A percentile compares a stretch with the other conserved stretches of the same genome.
These are phyloP conservation scores for Fraxinus xanthoxyloides DNA, from an alignment of 305 asterid species.

Conservation along the genomic window DNA sequence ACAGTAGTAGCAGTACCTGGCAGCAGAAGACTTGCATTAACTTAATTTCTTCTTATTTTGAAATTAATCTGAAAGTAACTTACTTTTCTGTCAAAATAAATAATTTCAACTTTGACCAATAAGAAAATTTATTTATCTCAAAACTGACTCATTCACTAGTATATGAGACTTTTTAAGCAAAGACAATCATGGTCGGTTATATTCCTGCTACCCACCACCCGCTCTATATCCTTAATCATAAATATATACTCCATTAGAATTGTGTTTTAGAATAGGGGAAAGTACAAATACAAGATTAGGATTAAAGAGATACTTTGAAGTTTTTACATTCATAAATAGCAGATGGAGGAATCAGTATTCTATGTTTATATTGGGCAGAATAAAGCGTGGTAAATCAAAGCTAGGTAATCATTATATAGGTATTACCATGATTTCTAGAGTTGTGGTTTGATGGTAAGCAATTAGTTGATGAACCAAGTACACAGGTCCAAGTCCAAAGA, in stretches of 20 bases:
- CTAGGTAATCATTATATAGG: neutral
- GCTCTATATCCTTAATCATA: neutral
- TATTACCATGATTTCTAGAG: neutral
- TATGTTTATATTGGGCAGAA: neutral
- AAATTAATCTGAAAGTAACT: neutral
- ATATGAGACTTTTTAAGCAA: neutral
- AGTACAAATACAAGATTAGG: neutral
- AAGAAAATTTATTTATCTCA: neutral
- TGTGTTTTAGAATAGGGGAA: neutral
- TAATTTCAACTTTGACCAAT: neutral
- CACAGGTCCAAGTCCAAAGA: neutral
- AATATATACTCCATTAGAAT: neutral
- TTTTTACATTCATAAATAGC: neutral
- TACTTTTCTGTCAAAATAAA: neutral
- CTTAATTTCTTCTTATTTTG: neutral
- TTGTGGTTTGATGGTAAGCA: neutral
- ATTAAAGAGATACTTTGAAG: neutral
- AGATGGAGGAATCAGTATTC: neutral
- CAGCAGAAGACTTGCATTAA: constrained; percentile 10
- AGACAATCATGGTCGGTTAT: neutral
- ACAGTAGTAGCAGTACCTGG: constrained; percentile 88
- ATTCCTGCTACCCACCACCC: neutral
- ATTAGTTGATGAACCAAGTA: neutral
- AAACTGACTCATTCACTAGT: neutral
- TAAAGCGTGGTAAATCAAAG: neutral